Conservation (phyloP, 2,329 filamentous ascomycete species). For the Waltergamsia citrina region DNA sequence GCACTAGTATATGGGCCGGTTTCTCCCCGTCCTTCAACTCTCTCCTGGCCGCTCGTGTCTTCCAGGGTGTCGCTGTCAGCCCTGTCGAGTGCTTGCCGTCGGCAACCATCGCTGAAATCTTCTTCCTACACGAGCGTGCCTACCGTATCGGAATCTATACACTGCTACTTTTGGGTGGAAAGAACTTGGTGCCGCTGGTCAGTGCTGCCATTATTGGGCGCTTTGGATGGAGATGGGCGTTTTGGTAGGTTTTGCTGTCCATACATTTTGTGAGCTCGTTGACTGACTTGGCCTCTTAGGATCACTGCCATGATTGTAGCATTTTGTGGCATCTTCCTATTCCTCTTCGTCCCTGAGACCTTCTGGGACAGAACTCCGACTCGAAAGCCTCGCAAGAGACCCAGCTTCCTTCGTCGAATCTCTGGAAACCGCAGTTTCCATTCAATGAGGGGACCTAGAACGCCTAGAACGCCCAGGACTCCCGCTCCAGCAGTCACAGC, state of each 20-base stretch:
- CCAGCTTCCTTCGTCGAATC: conserved; percentile 35
- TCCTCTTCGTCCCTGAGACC: conserved; percentile 88
- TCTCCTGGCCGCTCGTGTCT: conserved; percentile 70
- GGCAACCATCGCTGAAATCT: conserved; percentile 92
- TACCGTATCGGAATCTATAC: conserved; percentile 93
- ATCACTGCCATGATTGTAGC: conserved; percentile 74
- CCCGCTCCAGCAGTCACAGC: conserved; percentile 4
- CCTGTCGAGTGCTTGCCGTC: conserved; percentile 89
- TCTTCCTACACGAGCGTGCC: conserved; percentile 87
- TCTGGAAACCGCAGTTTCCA: conserved; percentile 25
- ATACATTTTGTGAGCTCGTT: not conserved
- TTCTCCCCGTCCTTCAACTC: conserved; percentile 73
- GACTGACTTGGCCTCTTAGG: conserved; percentile 32
- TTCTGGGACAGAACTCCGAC: conserved; percentile 84
- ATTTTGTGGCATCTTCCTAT: conserved; percentile 61
- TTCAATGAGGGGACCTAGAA: too few species aligned
- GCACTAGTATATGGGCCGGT: conserved; percentile 76
- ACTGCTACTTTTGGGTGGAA: conserved; percentile 76
- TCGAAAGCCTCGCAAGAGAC: conserved; percentile 26
- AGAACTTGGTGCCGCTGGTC: conserved; percentile 81
- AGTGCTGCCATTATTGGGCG: conserved; percentile 76
- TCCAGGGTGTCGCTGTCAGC: conserved; percentile 81
- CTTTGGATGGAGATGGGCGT: conserved; percentile 82
- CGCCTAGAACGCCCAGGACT: conserved; percentile 7
- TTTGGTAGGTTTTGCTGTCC: conserved; percentile 50